Base-by-base conservation (phyloP, 176 grass and related monocot species). In the Musa troglodytarum region DNA sequence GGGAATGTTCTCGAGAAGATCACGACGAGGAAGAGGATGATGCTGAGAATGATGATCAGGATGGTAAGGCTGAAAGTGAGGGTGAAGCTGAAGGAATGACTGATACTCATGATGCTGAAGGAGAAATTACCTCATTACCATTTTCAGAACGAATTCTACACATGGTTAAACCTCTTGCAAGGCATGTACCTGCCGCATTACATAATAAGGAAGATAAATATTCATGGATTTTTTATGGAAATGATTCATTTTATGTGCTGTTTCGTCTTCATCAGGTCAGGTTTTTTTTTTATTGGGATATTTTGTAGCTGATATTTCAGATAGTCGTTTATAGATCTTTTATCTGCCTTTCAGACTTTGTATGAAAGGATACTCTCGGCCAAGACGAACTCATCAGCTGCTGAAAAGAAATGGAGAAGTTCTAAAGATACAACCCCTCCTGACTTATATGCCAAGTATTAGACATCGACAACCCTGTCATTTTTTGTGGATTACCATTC, bases 351-450 rank as follows among this genome's bases (percentile, higher is more conserved):
- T 51, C 78, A 92, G 89, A 83, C 83, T 75, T 76, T 92, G 16
- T 92, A 92, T 53, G 89, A 88, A 71, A 92, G 89, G 62, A 74
- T 92, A 72, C 65, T 88, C 11, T 92, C 86, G 66, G 86, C 86
- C 24, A 92, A 92, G 80, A 88, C 71, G 73, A 86, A 86, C 63
- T 92, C 89, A 71, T 83, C 73, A 3, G 75, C 79, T 57, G 78
- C 71, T 77, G 89, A 92, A 86, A 92, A 83, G 83, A 92, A 81
- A 78, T 78, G 74, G 83, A 86, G 68, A 75, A 29, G 81, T 70
- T 92, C 83, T 0, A 92, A 83, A 77, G 83, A 82, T 71, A 43
- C 74, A 19, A 81, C 68, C 57, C 71, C 75, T 64, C 82, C 68
- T 66, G 77, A 83, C 71, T 78, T 76, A 83, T 92, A 92, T 65